Conservation (phyloP, 257 asterid species). For the Nicotiana tomentosiformis region DNA sequence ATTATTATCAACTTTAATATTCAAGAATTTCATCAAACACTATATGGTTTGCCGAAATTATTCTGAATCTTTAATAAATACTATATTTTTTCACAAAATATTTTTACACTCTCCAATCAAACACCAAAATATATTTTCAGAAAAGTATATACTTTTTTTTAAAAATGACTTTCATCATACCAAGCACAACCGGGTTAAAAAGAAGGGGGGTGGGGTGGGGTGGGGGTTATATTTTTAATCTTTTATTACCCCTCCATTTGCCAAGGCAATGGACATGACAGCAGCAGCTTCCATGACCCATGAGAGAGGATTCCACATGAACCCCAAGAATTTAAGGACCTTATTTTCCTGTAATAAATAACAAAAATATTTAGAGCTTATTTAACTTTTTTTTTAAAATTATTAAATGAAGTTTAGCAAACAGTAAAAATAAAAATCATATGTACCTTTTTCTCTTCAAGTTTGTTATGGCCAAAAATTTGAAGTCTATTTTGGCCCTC, state of each 20-base stretch:
- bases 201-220: too few relatives aligned
- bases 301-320: slow-evolving; percentile 86
- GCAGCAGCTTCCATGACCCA: slow-evolving; percentile 93
- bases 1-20: too few relatives aligned
- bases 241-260: slow-evolving; percentile 55
- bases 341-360: slow-evolving; percentile 49
- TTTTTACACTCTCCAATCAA: too few relatives aligned
- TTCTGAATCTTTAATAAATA: too few relatives aligned
- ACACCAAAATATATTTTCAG: too few relatives aligned
- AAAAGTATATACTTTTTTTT: too few relatives aligned
- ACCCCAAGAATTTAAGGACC: slow-evolving; percentile 57
- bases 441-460: slow-evolving; percentile 61
- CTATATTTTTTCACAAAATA: too few relatives aligned
- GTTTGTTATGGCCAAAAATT: slow-evolving; percentile 67
- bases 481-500: slow-evolving; percentile 48
- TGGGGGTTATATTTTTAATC: not conserved
- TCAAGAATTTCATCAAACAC: too few relatives aligned
- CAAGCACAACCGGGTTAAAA: too few relatives aligned
- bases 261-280: slow-evolving; percentile 63
- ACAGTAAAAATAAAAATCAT: not conserved
- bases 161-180: too few relatives aligned
- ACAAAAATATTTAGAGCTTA: not conserved
- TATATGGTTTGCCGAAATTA: too few relatives aligned
- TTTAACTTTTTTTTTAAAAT: not conserved
- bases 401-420: not conserved